Conservation (phyloP, 345 rosid species). For the Aquilaria yunnanensis region DNA sequence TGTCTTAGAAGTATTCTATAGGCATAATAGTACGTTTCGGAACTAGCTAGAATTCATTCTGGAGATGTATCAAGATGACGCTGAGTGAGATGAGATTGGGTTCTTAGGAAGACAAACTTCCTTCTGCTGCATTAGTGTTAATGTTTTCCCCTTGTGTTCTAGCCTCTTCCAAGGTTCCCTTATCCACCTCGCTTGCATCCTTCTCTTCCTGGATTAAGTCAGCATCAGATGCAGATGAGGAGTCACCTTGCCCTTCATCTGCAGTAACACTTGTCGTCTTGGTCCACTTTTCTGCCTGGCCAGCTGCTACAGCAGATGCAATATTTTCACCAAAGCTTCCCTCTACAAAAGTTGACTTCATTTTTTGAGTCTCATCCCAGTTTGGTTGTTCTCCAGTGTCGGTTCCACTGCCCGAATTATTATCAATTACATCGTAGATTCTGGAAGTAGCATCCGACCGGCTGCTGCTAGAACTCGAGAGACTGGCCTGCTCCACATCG, state of each 20-base stretch:
- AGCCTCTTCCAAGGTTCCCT: slow-evolving; percentile 42
- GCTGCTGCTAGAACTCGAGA: slow-evolving; percentile 9
- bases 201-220: slow-evolving; percentile 36
- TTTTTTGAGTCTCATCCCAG: slow-evolving; percentile 11
- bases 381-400: too few species aligned
- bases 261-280: slow-evolving; percentile 12
- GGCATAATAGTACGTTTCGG: too few species aligned
- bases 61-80: too few species aligned
- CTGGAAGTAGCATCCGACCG: slow-evolving; percentile 21
- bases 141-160: slow-evolving; percentile 26
- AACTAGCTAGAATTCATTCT: too few species aligned
- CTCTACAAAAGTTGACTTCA: slow-evolving; percentile 24
- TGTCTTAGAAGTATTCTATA: too few species aligned
- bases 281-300: slow-evolving; percentile 15
- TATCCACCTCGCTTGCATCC: slow-evolving; percentile 33
- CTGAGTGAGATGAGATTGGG: too few species aligned
- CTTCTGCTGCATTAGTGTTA: slow-evolving; percentile 41
- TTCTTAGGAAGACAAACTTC: slow-evolving; percentile 1
- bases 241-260: slow-evolving; percentile 25
- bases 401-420: slow-evolving; percentile 8
- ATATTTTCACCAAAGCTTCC: slow-evolving; percentile 15
- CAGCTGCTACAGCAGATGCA: slow-evolving; percentile 29
- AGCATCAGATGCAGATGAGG: slow-evolving; percentile 29
- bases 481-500: neutral
- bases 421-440: neutral